These are phyloP conservation scores for Phytophthora sansomeana DNA, from an alignment of 352 stramenopile genomes.

Conservation along the genomic window DNA sequence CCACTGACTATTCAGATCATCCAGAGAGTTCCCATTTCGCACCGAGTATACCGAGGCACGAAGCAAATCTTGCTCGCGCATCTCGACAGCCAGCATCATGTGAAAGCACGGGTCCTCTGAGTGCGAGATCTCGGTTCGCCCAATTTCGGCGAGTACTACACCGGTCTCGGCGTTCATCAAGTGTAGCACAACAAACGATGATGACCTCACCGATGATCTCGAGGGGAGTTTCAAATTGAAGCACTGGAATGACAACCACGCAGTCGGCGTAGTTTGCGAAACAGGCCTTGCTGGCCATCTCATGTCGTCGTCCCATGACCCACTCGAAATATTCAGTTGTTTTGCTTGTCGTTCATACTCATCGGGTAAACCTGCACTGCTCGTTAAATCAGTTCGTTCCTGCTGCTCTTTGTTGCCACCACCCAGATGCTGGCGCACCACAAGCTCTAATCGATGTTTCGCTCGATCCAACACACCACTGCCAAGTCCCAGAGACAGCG, in stretches of 20 bases:
- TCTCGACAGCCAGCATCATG: conserved; percentile 76
- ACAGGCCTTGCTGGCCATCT: conserved; percentile 17
- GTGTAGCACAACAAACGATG: conserved; percentile 79
- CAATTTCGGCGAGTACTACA: conserved; percentile 60
- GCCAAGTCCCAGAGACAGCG: conserved; percentile 67
- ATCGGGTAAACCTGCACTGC: conserved; percentile 9
- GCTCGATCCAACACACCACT: conserved; percentile 60
- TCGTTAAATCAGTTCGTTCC: conserved; percentile 8
- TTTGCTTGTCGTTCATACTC: conserved; percentile 29
- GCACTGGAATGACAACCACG: conserved; percentile 88
- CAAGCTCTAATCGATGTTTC: conserved; percentile 44
- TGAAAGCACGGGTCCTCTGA: conserved; percentile 81
- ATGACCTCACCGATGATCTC: conserved; percentile 45
- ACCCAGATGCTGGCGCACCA: conserved; percentile 48
- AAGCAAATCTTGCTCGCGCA: conserved; percentile 57
- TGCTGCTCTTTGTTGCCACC: conserved; percentile 29
- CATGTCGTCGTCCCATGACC: conserved; percentile 15
- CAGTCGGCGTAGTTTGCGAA: conserved; percentile 26
- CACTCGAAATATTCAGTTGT: conserved; percentile 19
- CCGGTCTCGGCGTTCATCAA: conserved; percentile 55
- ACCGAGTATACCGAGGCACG: conserved; percentile 79
- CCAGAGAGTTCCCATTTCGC: conserved; percentile 56
- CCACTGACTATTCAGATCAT: conserved; percentile 78
- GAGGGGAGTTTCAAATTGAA: conserved; percentile 83
- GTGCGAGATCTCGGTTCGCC: conserved; percentile 76